Evolutionary conservation across 352 stramenopile species (phyloP).

Genomic region (Pythium apleroticum): DNA sequence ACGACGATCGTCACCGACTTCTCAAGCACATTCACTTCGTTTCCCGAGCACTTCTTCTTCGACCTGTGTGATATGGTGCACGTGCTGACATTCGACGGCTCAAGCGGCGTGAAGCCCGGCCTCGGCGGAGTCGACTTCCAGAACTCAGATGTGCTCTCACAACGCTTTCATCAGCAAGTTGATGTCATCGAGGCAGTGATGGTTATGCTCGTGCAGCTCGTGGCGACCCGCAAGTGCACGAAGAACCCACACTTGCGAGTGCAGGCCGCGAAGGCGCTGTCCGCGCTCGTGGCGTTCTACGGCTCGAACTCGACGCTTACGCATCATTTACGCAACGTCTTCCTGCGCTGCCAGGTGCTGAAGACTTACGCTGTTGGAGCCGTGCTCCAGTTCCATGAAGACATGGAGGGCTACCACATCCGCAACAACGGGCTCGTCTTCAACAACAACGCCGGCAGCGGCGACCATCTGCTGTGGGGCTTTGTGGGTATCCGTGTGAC

Average conservation of each 20-base stretch:
- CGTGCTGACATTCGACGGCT: constrained; percentile 47
- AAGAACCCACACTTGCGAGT: constrained; percentile 75
- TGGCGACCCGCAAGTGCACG: constrained; percentile 50
- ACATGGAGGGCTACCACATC: constrained; percentile 74
- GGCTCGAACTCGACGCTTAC: constrained; percentile 45
- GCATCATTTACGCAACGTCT: constrained; percentile 36
- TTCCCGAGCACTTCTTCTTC: constrained; percentile 78
- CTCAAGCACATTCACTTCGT: constrained; percentile 44
- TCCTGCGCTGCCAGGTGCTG: constrained; percentile 45
- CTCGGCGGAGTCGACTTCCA: constrained; percentile 29
- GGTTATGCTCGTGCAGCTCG: constrained; percentile 59
- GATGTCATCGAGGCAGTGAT: constrained; percentile 54
- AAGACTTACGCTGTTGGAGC: constrained; percentile 37
- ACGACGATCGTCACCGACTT: constrained; percentile 43
- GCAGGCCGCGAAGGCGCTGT: constrained; percentile 55
- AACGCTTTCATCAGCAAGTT: constrained; percentile 1
- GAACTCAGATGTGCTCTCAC: constrained; percentile 1
- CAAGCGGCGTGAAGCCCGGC: neutral
- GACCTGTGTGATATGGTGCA: constrained; percentile 65
- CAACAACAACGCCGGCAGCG: constrained; percentile 55
- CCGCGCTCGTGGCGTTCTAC: constrained; percentile 59
- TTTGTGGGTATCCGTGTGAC: constrained; percentile 66
- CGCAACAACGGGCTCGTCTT: constrained; percentile 70
- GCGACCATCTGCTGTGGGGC: constrained; percentile 71
- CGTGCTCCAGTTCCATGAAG: constrained; percentile 64